Conservation (phyloP, 345 rosid species). For the Eucalyptus curtisii region DNA sequence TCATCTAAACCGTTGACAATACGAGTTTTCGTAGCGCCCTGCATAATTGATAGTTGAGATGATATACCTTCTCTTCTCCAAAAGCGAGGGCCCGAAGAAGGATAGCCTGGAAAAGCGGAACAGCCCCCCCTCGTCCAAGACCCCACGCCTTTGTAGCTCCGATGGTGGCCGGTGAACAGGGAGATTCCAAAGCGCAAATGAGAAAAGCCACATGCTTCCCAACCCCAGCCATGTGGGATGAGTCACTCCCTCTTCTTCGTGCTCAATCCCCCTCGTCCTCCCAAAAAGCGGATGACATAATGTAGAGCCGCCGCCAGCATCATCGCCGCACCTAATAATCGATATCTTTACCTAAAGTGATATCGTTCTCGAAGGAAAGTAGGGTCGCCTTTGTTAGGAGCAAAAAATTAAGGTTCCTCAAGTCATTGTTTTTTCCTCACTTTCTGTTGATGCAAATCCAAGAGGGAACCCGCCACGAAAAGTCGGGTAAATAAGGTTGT, state of each 20-base stretch:
- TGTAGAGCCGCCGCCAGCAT: neutral
- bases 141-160: neutral
- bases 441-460: neutral
- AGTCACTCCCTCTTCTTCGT: neutral
- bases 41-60: neutral
- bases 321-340: neutral
- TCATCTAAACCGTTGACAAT: neutral
- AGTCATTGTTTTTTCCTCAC: neutral
- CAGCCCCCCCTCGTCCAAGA: neutral
- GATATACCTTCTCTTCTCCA: neutral
- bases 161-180: neutral
- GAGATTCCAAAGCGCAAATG: neutral
- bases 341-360: neutral
- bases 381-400: neutral
- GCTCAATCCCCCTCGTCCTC: neutral
- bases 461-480: neutral
- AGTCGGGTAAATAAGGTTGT: neutral
- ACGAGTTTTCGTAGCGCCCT: too few relatives aligned
- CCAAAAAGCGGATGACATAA: neutral
- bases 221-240: neutral
- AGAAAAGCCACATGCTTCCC: neutral
- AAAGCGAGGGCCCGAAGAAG: neutral
- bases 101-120: neutral
- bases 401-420: neutral
- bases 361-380: neutral